Evolutionary conservation across 345 rosid genomes (phyloP), one percentile per base, ranked within the genome.

Genomic region (Eucalyptus tenuipes): DNA sequence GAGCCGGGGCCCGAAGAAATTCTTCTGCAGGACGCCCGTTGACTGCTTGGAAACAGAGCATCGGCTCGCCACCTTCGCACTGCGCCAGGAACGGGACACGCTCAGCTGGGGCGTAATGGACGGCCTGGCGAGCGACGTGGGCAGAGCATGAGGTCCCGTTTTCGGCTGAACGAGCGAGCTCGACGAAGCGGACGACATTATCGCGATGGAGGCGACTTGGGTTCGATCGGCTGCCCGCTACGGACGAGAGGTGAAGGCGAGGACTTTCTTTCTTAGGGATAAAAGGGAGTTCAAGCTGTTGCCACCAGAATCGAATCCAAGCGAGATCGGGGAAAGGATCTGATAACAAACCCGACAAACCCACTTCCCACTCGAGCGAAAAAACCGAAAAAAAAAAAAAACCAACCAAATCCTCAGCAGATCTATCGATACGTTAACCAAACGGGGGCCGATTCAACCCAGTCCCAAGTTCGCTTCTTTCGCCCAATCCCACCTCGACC

Each of bases 1-100:
- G 80, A 95, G 49, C 75, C 93, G 93, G 22, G 92, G 79, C 45
- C 98, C 99, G 27, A 95, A 88, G 81, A 95, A 91, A 11, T 88
- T 93, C 86, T 89, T 95, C 88, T 95, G 95, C 86, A 90, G 33
- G 33, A 40, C 88, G 49, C 88, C 47, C 27, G 88, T 47, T 45
- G 93, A 85, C 85, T 88, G 92, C 88, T 84, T 87, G 40, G 89
- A 66, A 24, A 90, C 92, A 16, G 88, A 89, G 90, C 96, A 94
- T 86, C 94, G 66, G 20, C 44, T 49, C 48, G 48, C 68, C 89
- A 37, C 68, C 89, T 44, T 90, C 45, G 47, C 47, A 4, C 47
- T 75, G 84, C n/a, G 57, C 86, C 88, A 45, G 20, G 40, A 44
- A 29, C 49, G 89, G 31, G 88, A 55, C 82, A 92, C 91, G 88